phyloP scores from a whole-genome alignment of 1,284 basidiomycete genomes.

The Cystobasidium pallidum region DNA sequence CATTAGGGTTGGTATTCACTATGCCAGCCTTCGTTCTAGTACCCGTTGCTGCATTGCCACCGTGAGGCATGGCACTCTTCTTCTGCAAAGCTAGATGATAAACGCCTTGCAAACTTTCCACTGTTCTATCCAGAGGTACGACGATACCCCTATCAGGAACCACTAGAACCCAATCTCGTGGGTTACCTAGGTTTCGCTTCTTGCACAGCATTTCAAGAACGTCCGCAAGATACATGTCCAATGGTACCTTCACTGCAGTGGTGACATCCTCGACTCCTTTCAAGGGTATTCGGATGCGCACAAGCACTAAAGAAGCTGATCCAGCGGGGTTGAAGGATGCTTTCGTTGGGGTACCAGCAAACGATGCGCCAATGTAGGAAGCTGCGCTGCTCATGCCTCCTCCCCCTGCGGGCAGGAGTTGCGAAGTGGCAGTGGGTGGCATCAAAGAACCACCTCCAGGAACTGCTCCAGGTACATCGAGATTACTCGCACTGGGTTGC shows the following conservation, averaged over 20 bases:
- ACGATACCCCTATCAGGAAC: slow-evolving; percentile 71
- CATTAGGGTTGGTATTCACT: slow-evolving; percentile 82
- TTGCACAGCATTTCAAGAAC: slow-evolving; percentile 75
- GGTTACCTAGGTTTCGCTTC: slow-evolving; percentile 65
- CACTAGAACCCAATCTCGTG: slow-evolving; percentile 81
- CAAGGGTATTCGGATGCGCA: slow-evolving; percentile 45
- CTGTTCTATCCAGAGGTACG: slow-evolving; percentile 91
- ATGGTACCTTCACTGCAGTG: slow-evolving; percentile 60
- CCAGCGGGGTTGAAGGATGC: slow-evolving; percentile 30
- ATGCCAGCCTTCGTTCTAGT: slow-evolving; percentile 57
- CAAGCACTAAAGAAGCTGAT: slow-evolving; percentile 35
- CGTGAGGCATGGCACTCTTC: slow-evolving; percentile 70
- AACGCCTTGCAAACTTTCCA: slow-evolving; percentile 85
- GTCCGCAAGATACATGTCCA: slow-evolving; percentile 97
- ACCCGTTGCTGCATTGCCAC: slow-evolving; percentile 63
- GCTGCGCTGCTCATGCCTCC: slow-evolving; percentile 19
- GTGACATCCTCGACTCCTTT: slow-evolving; percentile 41
- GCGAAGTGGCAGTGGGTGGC: slow-evolving; percentile 39
- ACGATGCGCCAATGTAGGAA: slow-evolving; percentile 28
- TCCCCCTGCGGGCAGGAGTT: slow-evolving; percentile 8
- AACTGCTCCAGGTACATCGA: slow-evolving; percentile 56
- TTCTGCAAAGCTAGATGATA: slow-evolving; percentile 82
- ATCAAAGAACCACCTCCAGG: slow-evolving; percentile 39
- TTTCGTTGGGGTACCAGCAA: slow-evolving; percentile 34
- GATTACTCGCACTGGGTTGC: slow-evolving; percentile 51